A percentile compares a stretch with the other conserved stretches of the same genome.
Conservation (phyloP, 1,284 basidiomycete species). For the Cryptococcus hybrid region DNA sequence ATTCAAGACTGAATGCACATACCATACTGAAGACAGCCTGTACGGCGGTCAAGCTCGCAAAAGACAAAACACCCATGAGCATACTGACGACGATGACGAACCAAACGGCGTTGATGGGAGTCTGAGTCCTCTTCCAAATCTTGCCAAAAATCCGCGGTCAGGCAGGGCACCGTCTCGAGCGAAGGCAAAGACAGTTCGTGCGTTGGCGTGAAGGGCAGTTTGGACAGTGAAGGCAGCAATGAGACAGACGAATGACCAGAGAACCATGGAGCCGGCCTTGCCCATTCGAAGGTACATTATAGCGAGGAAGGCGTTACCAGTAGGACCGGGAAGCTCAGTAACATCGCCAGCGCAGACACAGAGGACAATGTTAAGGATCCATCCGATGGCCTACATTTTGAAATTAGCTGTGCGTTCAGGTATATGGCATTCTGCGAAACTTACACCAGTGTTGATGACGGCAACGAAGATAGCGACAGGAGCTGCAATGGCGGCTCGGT, state of each 20-base stretch:
- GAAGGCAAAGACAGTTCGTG: constrained; percentile 84
- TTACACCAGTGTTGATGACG: constrained; percentile 75
- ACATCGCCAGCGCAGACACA: constrained; percentile 66
- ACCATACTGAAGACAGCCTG: constrained; percentile 67
- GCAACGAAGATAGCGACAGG: constrained; percentile 82
- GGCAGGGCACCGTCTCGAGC: constrained; percentile 61
- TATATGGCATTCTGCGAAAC: neutral
- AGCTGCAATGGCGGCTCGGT: constrained; percentile 80
- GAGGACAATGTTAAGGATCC: constrained; percentile 77
- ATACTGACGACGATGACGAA: constrained; percentile 64
- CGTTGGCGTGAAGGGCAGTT: constrained; percentile 75
- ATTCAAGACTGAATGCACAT: neutral
- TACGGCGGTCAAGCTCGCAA: constrained; percentile 73
- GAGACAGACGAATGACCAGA: constrained; percentile 61
- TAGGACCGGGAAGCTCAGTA: constrained; percentile 56
- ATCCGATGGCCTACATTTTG: constrained; percentile 56
- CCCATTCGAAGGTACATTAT: constrained; percentile 76
- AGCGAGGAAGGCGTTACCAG: constrained; percentile 68
- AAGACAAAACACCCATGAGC: constrained; percentile 61
- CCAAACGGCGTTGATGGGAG: constrained; percentile 82
- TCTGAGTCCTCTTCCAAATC: constrained; percentile 63
- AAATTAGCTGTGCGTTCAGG: neutral
- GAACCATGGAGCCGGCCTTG: constrained; percentile 63
- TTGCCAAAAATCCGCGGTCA: constrained; percentile 72
- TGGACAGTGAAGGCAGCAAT: constrained; percentile 83